Evolutionary conservation across 2,329 filamentous ascomycete genomes (phyloP).

Genomic region (Aspergillus alliaceus): DNA sequence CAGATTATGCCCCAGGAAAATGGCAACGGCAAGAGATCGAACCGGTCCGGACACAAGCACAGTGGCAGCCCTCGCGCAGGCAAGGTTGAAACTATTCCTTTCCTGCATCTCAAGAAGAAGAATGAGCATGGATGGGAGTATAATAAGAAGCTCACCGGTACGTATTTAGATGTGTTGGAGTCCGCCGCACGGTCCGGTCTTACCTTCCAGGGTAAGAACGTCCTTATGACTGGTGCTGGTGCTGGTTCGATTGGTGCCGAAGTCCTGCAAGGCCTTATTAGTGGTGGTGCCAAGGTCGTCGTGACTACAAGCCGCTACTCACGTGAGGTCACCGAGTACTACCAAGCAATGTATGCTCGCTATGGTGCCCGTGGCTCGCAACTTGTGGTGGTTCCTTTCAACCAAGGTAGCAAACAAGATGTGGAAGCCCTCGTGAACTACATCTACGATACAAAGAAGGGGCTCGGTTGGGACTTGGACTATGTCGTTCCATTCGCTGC

Average conservation of each 20-base stretch:
- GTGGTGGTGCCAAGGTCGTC: slow-evolving; percentile 92
- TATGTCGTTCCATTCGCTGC: slow-evolving; percentile 95
- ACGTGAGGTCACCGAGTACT: slow-evolving; percentile 96
- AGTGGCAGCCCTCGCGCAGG: slow-evolving; percentile 66
- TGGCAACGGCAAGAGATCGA: slow-evolving; percentile 59
- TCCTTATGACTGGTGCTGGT: slow-evolving; percentile 96
- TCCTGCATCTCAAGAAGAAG: slow-evolving; percentile 96
- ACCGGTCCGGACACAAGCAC: slow-evolving; percentile 49
- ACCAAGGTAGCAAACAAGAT: slow-evolving; percentile 97
- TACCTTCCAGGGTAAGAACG: slow-evolving; percentile 91
- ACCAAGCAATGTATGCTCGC: slow-evolving; percentile 96
- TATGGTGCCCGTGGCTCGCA: slow-evolving; percentile 93
- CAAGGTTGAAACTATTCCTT: slow-evolving; percentile 96
- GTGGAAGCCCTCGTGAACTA: slow-evolving; percentile 92
- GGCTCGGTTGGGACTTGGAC: slow-evolving; percentile 97
- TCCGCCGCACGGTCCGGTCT: slow-evolving; percentile 84
- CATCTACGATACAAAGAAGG: slow-evolving; percentile 94
- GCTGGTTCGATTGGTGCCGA: slow-evolving; percentile 97
- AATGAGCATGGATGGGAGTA: slow-evolving; percentile 98
- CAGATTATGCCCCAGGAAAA: slow-evolving; percentile 92
- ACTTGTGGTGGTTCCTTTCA: slow-evolving; percentile 97
- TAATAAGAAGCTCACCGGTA: slow-evolving; percentile 94
- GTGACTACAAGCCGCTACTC: slow-evolving; percentile 98
- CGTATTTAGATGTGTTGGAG: slow-evolving; percentile 90
- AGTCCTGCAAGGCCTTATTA: slow-evolving; percentile 92